Conservation (phyloP, 495 filamentous ascomycete genomes). For the Rostrohypoxylon terebratum region DNA sequence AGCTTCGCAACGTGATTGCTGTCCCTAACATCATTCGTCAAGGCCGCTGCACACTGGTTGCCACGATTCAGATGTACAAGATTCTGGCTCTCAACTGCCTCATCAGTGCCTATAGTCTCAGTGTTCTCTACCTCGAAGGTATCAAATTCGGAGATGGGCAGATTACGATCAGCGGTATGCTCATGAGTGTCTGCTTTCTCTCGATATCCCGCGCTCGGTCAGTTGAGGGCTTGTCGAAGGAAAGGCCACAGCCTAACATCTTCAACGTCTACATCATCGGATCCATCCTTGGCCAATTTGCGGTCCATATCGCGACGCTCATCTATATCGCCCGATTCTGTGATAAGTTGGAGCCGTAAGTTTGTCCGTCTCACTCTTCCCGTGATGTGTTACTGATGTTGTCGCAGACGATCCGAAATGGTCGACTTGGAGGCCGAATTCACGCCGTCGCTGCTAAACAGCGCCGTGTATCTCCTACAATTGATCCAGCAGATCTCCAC, state of each 20-base stretch:
- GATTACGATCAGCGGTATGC: slow-evolving; percentile 98
- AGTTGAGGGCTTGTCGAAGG: slow-evolving; percentile 94
- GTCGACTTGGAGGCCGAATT: slow-evolving; percentile 97
- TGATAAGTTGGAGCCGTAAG: slow-evolving; percentile 82
- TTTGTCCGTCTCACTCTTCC: slow-evolving; percentile 46
- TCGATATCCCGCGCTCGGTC: slow-evolving; percentile 95
- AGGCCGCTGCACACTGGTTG: slow-evolving; percentile 95
- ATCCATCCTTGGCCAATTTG: slow-evolving; percentile 96
- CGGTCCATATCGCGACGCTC: slow-evolving; percentile 91
- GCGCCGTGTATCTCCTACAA: slow-evolving; percentile 96
- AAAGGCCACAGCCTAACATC: slow-evolving; percentile 97
- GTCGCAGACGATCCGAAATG: slow-evolving; percentile 70
- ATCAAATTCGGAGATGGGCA: slow-evolving; percentile 99
- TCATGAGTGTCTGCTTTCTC: slow-evolving; percentile 99
- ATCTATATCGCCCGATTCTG: slow-evolving; percentile 95
- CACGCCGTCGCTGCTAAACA: slow-evolving; percentile 92
- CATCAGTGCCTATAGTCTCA: slow-evolving; percentile 97
- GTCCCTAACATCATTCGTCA: slow-evolving; percentile 99
- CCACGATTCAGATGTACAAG: slow-evolving; percentile 99
- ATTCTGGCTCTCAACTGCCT: slow-evolving; percentile 98
- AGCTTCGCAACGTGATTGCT: slow-evolving; percentile 95
- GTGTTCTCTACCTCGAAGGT: slow-evolving; percentile 94
- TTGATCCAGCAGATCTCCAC: slow-evolving; percentile 99
- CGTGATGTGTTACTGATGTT: slow-evolving; percentile 33
- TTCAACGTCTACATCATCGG: slow-evolving; percentile 99